A percentile compares a stretch with the other conserved stretches of the same genome.
phyloP scores from a whole-genome alignment of 768 basidiomycete genomes.

The Cytidiella melzeri region DNA sequence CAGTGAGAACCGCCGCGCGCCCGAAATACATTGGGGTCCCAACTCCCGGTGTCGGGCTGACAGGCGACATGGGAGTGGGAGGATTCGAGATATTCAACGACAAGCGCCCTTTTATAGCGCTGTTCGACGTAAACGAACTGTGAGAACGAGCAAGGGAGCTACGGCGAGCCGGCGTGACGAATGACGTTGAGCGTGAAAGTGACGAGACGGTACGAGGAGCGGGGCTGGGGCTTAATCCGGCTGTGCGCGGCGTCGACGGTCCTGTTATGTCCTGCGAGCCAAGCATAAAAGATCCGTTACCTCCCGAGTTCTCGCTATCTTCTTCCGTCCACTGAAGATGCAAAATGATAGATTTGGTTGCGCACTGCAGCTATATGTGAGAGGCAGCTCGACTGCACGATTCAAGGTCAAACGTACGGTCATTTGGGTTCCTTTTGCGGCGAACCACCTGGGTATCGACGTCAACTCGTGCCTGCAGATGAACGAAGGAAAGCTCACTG shows the following conservation, averaged over 20 bases:
- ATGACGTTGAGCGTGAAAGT: constrained; percentile 50
- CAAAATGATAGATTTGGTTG: constrained; percentile 80
- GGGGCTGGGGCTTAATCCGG: constrained; percentile 20
- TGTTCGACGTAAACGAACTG: constrained; percentile 13
- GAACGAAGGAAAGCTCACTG: constrained; percentile 42
- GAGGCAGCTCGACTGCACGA: no score
- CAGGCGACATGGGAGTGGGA: constrained; percentile 35
- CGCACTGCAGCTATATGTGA: constrained; percentile 64
- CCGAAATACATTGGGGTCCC: constrained; percentile 43
- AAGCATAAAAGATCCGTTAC: constrained; percentile 11
- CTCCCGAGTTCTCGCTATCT: constrained; percentile 22
- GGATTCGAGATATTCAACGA: constrained; percentile 31
- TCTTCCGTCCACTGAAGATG: constrained; percentile 85
- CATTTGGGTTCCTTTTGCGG: constrained; percentile 85
- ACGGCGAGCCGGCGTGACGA: constrained; percentile 38
- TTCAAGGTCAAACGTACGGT: constrained; percentile 53
- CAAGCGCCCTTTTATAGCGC: constrained; percentile 30
- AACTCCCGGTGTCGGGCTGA: constrained; percentile 33
- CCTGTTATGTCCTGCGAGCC: constrained; percentile 10
- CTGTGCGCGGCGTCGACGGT: constrained; percentile 18
- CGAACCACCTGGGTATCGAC: constrained; percentile 65
- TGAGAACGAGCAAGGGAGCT: constrained; percentile 20
- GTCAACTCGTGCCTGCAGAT: constrained; percentile 3
- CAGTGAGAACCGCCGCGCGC: constrained; percentile 70
- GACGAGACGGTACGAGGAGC: constrained; percentile 40